Conservation (phyloP, 2,329 filamentous ascomycete species). For the Ceratocystis ficicola region DNA sequence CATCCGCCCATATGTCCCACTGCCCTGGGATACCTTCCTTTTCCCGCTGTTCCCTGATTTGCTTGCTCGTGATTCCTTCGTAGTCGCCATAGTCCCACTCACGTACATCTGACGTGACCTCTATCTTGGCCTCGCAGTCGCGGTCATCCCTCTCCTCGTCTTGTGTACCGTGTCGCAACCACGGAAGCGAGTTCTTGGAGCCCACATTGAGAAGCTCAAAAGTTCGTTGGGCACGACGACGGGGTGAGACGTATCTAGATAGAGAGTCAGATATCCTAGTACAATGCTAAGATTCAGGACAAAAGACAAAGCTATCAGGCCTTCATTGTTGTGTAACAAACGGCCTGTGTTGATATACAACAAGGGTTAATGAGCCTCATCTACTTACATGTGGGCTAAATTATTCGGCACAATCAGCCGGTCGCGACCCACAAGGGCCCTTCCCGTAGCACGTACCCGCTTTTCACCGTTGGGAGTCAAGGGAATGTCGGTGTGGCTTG, state of each 20-base stretch:
- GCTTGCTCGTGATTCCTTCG: conserved; percentile 61
- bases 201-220: conserved; percentile 75
- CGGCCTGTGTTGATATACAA: no score
- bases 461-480: conserved; percentile 72
- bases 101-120: conserved; percentile 59
- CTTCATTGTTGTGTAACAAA: no score
- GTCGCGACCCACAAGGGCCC: conserved; percentile 72
- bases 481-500: conserved; percentile 73
- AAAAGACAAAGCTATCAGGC: no score
- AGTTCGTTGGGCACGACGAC: conserved; percentile 73
- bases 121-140: conserved; percentile 47
- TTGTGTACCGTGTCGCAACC: conserved; percentile 41
- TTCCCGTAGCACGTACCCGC: conserved; percentile 62
- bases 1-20: conserved; percentile 88
- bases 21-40: conserved; percentile 43
- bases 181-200: conserved; percentile 57
- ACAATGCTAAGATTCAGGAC: not conserved
- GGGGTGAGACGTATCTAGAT: conserved; percentile 68
- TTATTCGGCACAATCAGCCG: conserved; percentile 72
- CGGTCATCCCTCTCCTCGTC: conserved; percentile 30
- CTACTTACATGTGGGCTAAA: conserved; percentile 65
- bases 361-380: not conserved
- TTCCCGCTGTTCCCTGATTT: conserved; percentile 50
- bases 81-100: conserved; percentile 87
- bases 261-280: not conserved